A percentile compares a stretch with the other conserved stretches of the same genome.
Evolutionary conservation across 257 asterid species (phyloP).

Genomic region (Gynochthodes officinalis): DNA sequence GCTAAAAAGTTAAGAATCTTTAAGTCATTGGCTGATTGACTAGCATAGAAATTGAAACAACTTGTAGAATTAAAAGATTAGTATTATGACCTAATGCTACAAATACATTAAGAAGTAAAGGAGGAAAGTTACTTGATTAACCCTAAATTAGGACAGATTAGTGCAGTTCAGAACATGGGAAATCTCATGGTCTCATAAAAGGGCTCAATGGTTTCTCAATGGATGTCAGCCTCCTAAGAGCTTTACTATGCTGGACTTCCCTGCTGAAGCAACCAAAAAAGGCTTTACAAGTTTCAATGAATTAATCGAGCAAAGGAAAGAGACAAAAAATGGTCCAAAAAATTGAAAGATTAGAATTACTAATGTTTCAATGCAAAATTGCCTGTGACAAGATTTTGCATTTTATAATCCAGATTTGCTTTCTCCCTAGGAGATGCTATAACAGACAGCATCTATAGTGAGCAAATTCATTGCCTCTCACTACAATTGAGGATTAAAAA

Average conservation of each 20-base stretch:
- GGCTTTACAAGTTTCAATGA: no score
- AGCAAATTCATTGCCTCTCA: neutral
- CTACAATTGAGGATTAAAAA: neutral
- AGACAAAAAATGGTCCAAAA: no score
- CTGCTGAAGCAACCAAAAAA: neutral
- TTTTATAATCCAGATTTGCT: neutral
- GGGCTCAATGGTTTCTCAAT: neutral
- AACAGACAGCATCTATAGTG: neutral
- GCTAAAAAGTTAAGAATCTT: neutral
- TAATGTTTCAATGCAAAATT: neutral
- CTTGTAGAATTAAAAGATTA: neutral
- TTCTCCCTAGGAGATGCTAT: neutral
- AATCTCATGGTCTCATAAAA: neutral
- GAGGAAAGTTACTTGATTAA: neutral
- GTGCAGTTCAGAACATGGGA: neutral
- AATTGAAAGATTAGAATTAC: neutral
- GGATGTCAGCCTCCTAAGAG: neutral
- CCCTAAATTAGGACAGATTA: neutral
- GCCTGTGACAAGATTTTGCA: neutral
- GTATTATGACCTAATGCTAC: neutral
- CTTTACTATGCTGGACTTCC: neutral
- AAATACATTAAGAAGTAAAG: neutral
- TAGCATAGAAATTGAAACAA: neutral
- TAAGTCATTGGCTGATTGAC: neutral
- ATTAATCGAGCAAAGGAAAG: neutral